A percentile compares a stretch with the other conserved stretches of the same genome.
Evolutionary conservation across 164 flowering plant genomes (phyloP).

Genomic region (Annona squamosa): DNA sequence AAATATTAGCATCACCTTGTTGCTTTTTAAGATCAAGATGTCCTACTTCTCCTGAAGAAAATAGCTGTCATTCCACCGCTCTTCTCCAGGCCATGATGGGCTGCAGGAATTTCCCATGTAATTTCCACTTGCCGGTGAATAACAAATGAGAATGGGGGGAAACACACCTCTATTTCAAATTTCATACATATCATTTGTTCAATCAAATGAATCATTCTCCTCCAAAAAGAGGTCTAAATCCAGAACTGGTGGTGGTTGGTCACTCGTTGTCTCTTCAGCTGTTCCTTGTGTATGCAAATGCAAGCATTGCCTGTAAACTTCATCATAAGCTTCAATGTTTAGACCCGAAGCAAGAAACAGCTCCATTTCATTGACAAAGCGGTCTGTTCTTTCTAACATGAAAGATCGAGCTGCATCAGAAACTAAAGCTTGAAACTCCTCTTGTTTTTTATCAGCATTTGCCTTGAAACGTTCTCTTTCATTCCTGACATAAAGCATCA

Average conservation of each 20-base stretch:
- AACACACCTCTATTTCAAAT: neutral
- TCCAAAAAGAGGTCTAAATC: slow-evolving; percentile 45
- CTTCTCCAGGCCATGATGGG: no score
- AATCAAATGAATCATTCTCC: slow-evolving; percentile 34
- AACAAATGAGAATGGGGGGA: neutral
- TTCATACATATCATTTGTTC: neutral
- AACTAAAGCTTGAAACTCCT: slow-evolving; percentile 46
- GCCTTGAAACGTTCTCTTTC: slow-evolving; percentile 12
- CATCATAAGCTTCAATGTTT: slow-evolving; percentile 70
- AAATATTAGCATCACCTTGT: neutral
- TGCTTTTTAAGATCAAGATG: neutral
- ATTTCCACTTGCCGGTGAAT: neutral
- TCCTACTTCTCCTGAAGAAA: neutral
- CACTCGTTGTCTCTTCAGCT: slow-evolving; percentile 15
- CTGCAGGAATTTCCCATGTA: no score
- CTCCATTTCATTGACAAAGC: slow-evolving; percentile 69
- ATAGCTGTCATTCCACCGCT: no score
- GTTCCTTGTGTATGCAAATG: slow-evolving; percentile 30
- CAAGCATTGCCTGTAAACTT: slow-evolving; percentile 48
- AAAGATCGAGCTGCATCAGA: slow-evolving; percentile 68
- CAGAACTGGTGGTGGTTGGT: slow-evolving; percentile 20
- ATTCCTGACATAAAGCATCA: slow-evolving; percentile 24
- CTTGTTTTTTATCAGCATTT: slow-evolving; percentile 29
- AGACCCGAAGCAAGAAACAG: slow-evolving; percentile 77
- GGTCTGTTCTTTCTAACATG: slow-evolving; percentile 46